Conservation (phyloP, 2,329 filamentous ascomycete genomes). For the Chalaropsis ovoidea region DNA sequence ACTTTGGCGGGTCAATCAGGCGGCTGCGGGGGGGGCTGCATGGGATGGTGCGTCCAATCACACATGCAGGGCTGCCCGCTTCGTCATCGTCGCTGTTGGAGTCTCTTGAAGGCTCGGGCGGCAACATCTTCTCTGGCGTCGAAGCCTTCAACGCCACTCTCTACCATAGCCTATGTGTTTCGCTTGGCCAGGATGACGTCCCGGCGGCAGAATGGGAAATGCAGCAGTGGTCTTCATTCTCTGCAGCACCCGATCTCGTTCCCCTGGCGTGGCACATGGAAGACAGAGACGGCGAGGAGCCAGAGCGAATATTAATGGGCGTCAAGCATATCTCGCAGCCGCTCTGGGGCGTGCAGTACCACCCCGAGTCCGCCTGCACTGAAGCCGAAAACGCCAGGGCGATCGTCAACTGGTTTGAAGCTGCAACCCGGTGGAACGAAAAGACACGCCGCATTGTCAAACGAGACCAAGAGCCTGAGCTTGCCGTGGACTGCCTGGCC, state of each 20-base stretch:
- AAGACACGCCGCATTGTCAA: slow-evolving; percentile 23
- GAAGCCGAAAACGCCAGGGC: slow-evolving; percentile 54
- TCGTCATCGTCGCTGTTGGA: background rate
- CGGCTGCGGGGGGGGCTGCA: slow-evolving; percentile 65
- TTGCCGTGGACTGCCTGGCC: slow-evolving; percentile 9
- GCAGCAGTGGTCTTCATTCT: slow-evolving; percentile 35
- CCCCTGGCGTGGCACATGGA: slow-evolving; percentile 55
- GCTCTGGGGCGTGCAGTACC: slow-evolving; percentile 82
- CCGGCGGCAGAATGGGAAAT: slow-evolving; percentile 32
- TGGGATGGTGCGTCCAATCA: slow-evolving; percentile 63
- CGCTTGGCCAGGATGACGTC: slow-evolving; percentile 42
- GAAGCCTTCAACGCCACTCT: slow-evolving; percentile 58
- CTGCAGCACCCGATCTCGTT: slow-evolving; percentile 36
- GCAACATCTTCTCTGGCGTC: slow-evolving; percentile 57
- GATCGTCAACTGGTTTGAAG: slow-evolving; percentile 64
- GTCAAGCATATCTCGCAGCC: slow-evolving; percentile 58
- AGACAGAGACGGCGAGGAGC: slow-evolving; percentile 32
- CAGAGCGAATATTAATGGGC: slow-evolving; percentile 62
- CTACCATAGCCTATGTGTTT: slow-evolving; percentile 58
- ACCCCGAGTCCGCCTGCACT: slow-evolving; percentile 82
- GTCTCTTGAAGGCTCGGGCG: slow-evolving; percentile 27
- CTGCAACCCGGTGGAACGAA: slow-evolving; percentile 52
- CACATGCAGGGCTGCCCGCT: slow-evolving; percentile 36
- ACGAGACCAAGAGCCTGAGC: background rate
- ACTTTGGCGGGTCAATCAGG: slow-evolving; percentile 56